These are phyloP conservation scores for Citrus sp. DNA, from an alignment of 345 rosid genomes.

Conservation along the genomic window DNA sequence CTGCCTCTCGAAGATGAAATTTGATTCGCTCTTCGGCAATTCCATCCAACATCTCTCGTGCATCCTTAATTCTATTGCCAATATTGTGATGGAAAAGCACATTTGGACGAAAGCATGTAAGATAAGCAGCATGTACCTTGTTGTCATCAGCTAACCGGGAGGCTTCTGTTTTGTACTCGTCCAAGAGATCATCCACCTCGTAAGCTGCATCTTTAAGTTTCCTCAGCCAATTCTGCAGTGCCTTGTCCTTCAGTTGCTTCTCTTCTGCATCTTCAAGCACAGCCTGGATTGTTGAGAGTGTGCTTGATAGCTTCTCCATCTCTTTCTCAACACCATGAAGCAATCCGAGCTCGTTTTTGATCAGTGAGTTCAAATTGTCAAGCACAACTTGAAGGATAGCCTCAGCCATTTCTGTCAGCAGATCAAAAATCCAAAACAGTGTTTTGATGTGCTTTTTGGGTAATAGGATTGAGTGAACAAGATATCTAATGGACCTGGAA, in stretches of 20 bases:
- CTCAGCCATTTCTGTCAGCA: neutral
- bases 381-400: neutral
- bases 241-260: neutral
- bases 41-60: neutral
- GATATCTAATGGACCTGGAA: too few species aligned
- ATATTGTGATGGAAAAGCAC: neutral
- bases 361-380: neutral
- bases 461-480: neutral
- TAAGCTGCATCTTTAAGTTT: neutral
- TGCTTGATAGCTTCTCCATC: neutral
- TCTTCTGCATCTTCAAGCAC: constrained; percentile 4
- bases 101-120: neutral
- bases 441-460: neutral
- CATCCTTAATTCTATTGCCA: neutral
- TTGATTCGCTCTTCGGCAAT: neutral
- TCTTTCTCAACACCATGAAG: neutral
- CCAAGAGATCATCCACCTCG: neutral
- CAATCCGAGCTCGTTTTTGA: neutral
- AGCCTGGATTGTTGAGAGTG: neutral
- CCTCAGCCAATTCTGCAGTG: neutral
- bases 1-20: neutral
- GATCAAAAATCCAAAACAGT: neutral
- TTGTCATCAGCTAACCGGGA: neutral
- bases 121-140: neutral
- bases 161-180: neutral